Base-by-base conservation (phyloP, 495 filamentous ascomycete species). In the Acidiella bohemica region DNA sequence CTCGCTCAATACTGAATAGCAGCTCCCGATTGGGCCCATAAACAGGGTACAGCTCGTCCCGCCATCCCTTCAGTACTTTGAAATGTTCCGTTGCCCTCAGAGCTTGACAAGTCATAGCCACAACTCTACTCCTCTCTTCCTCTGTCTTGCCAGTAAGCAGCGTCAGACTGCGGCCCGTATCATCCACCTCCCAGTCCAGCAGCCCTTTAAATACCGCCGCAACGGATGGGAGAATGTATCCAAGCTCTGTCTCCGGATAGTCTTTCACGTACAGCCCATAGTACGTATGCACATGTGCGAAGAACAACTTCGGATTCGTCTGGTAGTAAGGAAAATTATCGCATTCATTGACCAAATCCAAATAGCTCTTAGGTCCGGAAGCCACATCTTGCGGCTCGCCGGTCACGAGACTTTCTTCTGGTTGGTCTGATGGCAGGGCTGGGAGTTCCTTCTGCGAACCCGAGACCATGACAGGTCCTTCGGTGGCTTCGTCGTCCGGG, bases 21-120 rank as follows among this genome's bases (percentile, higher is more conserved):
- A 81, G 61, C 50, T 80, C 68, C 4, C 68, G 63, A 5, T 62
- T 58, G 4, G 67, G 72, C 0, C 73, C 81, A 50, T 81, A 90
- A 11, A 95, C 72, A 0, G 84, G 73, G 63, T 93, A 99, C 23
- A 79, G 61, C 62, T 99, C 90, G 49, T 87, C 62, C 27, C 92
- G 70, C 90, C 90, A 99, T 44, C 84, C 83, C 12, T 64, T 66
- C 21, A 95, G 67, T 1, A 93, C 60, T 32, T 72, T 61, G 56
- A 96, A 96, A 0, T 63, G 70, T 11, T 66, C 57, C 18, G 69
- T 67, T 20, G 69, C 59, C 21, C 76, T 74, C 64, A 84, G 84
- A 49, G 75, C 69, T 1, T 59, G 53, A 23, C 77, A 67, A 4
- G 81, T 76, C 26, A 59, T 51, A 0, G 62, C 68, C 3, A 93